Percentiles rank a stretch among this genome's conserved stretches.
These are phyloP conservation scores for Neopestalotiopsis clavispora DNA, from an alignment of 2,329 filamentous ascomycete species.

Conservation along the genomic window DNA sequence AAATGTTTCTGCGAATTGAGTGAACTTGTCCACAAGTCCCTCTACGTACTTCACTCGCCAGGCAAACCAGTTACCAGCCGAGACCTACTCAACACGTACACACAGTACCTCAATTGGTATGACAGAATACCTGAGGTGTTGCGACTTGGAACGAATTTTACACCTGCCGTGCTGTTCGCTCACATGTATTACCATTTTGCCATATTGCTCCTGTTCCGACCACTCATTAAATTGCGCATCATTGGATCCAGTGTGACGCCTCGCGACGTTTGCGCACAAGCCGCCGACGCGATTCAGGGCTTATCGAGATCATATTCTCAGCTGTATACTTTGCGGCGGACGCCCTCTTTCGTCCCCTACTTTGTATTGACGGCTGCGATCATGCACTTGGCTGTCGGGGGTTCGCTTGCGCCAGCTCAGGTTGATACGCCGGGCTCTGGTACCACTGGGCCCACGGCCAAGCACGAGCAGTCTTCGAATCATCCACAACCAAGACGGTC, in stretches of 20 bases:
- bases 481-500: constrained; percentile 14
- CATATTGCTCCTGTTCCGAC: constrained; percentile 75
- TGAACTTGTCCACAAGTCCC: constrained; percentile 73
- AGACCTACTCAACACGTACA: constrained; percentile 68
- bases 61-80: constrained; percentile 67
- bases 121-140: constrained; percentile 68
- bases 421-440: constrained; percentile 25
- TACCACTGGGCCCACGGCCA: constrained; percentile 28
- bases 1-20: constrained; percentile 74
- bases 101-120: constrained; percentile 75
- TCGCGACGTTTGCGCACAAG: constrained; percentile 68
- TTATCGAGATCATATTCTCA: constrained; percentile 62
- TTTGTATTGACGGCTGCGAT: constrained; percentile 67
- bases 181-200: constrained; percentile 77
- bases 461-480: constrained; percentile 22
- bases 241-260: constrained; percentile 68
- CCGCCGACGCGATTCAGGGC: constrained; percentile 63
- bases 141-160: constrained; percentile 69
- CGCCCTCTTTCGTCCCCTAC: constrained; percentile 65
- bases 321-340: constrained; percentile 61
- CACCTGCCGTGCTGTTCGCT: constrained; percentile 73
- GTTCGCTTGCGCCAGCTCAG: constrained; percentile 33
- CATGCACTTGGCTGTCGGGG: constrained; percentile 62
- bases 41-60: constrained; percentile 75
- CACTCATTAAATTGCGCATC: constrained; percentile 69